phyloP scores from a whole-genome alignment of 164 flowering plant species.

The Liriodendron chinense region DNA sequence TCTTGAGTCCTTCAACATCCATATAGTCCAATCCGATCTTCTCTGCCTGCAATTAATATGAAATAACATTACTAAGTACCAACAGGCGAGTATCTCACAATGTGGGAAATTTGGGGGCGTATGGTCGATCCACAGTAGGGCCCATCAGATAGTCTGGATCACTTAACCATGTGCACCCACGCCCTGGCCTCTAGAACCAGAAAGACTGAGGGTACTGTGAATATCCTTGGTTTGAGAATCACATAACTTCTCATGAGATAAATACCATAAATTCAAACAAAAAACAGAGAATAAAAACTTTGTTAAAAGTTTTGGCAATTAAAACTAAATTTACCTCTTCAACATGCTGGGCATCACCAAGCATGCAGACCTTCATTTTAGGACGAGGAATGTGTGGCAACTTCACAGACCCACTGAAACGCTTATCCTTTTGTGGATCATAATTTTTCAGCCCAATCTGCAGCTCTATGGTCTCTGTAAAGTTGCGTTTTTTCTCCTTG shows the following conservation, averaged over 20 bases:
- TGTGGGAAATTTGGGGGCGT: neutral
- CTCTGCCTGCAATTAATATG: conserved; percentile 37
- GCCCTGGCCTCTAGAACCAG: neutral
- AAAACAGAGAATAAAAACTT: neutral
- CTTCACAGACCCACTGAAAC: conserved; percentile 74
- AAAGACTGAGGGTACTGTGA: neutral
- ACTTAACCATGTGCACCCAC: no score
- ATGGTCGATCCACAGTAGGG: neutral
- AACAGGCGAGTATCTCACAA: neutral
- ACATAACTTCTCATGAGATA: neutral
- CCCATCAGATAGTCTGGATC: neutral
- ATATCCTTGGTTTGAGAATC: neutral
- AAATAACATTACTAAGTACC: neutral
- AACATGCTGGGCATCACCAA: conserved; percentile 54
- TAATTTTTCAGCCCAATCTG: conserved; percentile 80
- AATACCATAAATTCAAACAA: no score
- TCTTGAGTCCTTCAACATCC: conserved; percentile 61
- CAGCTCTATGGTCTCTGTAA: conserved; percentile 70
- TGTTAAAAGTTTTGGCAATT: neutral
- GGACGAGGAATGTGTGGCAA: conserved; percentile 44
- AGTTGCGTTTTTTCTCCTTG: conserved; percentile 55
- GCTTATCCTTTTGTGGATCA: conserved; percentile 83
- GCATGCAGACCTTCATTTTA: conserved; percentile 48
- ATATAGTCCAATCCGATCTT: conserved; percentile 54
- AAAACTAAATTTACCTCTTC: conserved; percentile 48